Evolutionary conservation across 2,329 filamentous ascomycete species (phyloP), one percentile per base, ranked within the genome.

Genomic region (Botrytis squamosa): DNA sequence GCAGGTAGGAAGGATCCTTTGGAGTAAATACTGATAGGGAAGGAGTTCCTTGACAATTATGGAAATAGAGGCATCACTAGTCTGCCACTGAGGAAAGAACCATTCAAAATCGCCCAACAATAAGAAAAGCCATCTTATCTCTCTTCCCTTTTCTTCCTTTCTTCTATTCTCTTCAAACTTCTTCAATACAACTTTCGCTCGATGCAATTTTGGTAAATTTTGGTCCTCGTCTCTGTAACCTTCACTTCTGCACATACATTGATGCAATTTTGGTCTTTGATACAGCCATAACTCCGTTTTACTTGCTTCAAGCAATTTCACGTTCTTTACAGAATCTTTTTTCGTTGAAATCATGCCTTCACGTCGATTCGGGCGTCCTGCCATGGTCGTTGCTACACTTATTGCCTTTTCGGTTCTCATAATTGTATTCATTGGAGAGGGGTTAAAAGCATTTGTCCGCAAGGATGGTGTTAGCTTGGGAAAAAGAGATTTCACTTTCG

Each of bases 381-480:
- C 76, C 33, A 36, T 74, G 29, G 74, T 74, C 3, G 76, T 79
- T 46, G 29, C 70, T 22, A 33, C 76, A 10, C 73, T 79, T 33
- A 77, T 79, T 70, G 72, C 49, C 12, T 63, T 80, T 46, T 76
- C 77, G 1, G 75, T 80, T 40, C 60, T 79, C 20, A 70, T 76
- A 29, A 57, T 79, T n/a, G 72, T 80, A 59, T 77, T 75, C 4
- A 67, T 79, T 55, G 77, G 77, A n/a, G 76, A 78, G 62, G 75
- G 74, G 6, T 77, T 78, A 52, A 78, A 77, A 72, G 18, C 74
- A 10, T 71, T 77, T 67, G 62, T 59, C 46, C 70, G 29, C 20
- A 72, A 57, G 38, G 62, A 72, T 46, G 70, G 70, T 44, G 36
- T 57, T n/a, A 67, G n/a, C 38, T 55, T 72, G 62, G 70, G 70